Evolutionary conservation across 495 filamentous ascomycete species (phyloP).

Genomic region (Amphirosellinia nigrospora): DNA sequence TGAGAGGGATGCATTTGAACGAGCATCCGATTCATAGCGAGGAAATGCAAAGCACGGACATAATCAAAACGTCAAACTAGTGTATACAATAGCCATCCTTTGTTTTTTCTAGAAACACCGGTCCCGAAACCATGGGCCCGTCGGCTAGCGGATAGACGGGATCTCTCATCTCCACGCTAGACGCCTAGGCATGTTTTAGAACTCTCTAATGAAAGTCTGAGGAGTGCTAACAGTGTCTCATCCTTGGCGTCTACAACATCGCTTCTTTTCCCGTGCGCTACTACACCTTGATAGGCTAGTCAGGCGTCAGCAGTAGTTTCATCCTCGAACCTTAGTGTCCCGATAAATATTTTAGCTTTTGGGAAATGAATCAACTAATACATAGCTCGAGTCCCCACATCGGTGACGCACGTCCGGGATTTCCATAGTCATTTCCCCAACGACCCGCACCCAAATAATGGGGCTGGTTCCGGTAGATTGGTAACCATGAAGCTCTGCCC

Average conservation of each 20-base stretch:
- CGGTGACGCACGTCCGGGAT: neutral
- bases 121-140: neutral
- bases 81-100: no score
- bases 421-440: neutral
- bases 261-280: neutral
- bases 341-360: neutral
- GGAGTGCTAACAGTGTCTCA: neutral
- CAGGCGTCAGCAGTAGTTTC: neutral
- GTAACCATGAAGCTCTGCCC: no score
- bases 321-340: neutral
- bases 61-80: no score
- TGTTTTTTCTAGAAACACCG: neutral
- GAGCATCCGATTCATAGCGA: no score
- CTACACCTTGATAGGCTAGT: slow-evolving; percentile 3
- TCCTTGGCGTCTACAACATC: neutral
- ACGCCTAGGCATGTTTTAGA: no score
- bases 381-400: neutral
- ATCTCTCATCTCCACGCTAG: neutral
- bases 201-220: no score
- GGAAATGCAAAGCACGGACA: no score
- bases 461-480: slow-evolving; percentile 7
- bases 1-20: no score
- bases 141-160: neutral
- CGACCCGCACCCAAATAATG: neutral
- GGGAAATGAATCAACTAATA: neutral